Evolutionary conservation across 495 filamentous ascomycete species (phyloP), one percentile per base, ranked within the genome.

Genomic region (Aspergillus kassunensis): DNA sequence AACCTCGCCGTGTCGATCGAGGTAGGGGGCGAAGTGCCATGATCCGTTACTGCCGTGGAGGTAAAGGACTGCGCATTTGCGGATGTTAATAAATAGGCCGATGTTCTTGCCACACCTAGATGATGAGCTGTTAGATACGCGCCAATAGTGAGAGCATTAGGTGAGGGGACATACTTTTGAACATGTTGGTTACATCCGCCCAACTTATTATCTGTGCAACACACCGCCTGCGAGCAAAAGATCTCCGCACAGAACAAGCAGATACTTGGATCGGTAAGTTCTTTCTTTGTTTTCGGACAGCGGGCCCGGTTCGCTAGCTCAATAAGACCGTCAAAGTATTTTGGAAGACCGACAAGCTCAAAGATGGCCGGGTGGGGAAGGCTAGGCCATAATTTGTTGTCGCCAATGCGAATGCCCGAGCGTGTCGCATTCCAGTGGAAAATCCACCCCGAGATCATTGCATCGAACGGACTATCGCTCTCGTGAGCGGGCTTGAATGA

Each of bases 241-340:
- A 99, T 87, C 8, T 91, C 91, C 6, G 92, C 93, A 60, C 93
- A 99, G 73, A 96, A 93, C 12, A 99, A 79, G 62, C 93, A 99
- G 36, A 99, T 80, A 53, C 80, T 85, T 1, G 93, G 90, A 65
- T 99, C 95, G 9, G 82, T 84, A 21, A 97, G 68, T 51, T 96
- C 91, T 65, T 91, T 93, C 48, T 90, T 90, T 2, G 90, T 91
- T 10, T 81, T 96, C 3, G 90, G 91, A 60, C 93, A 99, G 46
- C 81, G 84, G 33, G 88, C 76, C 54, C 83, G 84, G 56, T 95
- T 90, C 20, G 88, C 88, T 66, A 96, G 91, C 56, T 95, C 90
- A 44, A 93, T 93, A 29, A 99, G 72, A n/a, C 82, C 86, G 63
- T 96, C 95, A 56, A 86, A 97, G 58, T 90, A 89, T 67, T 87